A percentile compares a stretch with the other conserved stretches of the same genome.
Conservation (phyloP, 116 monocot species). For the Papilionanthe hybrid region DNA sequence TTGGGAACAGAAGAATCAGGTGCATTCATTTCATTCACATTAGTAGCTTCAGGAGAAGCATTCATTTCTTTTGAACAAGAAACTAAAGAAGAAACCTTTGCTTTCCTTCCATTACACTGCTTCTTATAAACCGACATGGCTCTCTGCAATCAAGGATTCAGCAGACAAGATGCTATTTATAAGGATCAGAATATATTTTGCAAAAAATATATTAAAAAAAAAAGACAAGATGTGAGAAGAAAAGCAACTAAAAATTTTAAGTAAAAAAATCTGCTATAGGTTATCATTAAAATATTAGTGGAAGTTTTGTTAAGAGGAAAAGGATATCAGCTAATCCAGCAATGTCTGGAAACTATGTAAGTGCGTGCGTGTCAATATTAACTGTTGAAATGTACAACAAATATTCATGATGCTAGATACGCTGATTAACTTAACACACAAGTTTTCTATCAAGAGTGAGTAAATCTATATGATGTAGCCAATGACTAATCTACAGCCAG, state of each 20-base stretch:
- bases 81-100: neutral
- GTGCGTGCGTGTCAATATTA: too few species aligned
- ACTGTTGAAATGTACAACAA: too few species aligned
- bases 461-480: too few species aligned
- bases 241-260: neutral
- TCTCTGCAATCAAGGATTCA: conserved; percentile 34
- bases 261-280: neutral
- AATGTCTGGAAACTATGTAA: too few species aligned
- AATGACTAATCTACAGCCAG: too few species aligned
- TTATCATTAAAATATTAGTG: too few species aligned
- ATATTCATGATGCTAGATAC: too few species aligned
- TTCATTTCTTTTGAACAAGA: neutral
- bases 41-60: conserved; percentile 5
- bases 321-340: too few species aligned
- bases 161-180: neutral
- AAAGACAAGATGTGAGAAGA: neutral
- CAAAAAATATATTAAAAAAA: neutral
- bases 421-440: too few species aligned
- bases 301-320: too few species aligned
- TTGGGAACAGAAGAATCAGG: neutral
- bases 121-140: conserved; percentile 51
- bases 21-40: conserved; percentile 5
- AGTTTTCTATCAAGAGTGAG: too few species aligned
- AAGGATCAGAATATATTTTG: neutral
- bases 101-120: conserved; percentile 16